Evolutionary conservation across 2,329 filamentous ascomycete species (phyloP).

Genomic region (Nemania sp.): DNA sequence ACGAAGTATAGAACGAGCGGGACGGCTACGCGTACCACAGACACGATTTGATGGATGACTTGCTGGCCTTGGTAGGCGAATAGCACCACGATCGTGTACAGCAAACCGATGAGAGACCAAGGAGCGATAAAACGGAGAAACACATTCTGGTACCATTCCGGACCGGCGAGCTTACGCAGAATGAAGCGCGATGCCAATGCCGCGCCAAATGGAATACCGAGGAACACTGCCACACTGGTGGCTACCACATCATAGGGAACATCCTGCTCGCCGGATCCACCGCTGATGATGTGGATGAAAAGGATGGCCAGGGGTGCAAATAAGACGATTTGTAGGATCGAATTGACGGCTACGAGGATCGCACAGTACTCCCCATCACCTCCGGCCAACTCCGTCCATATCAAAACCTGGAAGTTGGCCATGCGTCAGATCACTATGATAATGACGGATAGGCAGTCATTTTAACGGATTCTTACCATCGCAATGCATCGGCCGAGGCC

Average conservation of each 20-base stretch:
- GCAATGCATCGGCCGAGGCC: conserved; percentile 85
- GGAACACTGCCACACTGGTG: conserved; percentile 79
- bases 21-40: conserved; percentile 78
- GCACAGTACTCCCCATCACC: conserved; percentile 84
- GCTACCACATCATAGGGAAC: conserved; percentile 70
- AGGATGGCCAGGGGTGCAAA: conserved; percentile 71
- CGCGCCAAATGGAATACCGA: conserved; percentile 80
- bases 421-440: conserved; percentile 8
- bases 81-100: conserved; percentile 85
- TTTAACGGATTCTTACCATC: conserved; percentile 61
- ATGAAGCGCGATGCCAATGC: conserved; percentile 74
- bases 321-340: conserved; percentile 72
- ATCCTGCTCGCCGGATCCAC: conserved; percentile 39
- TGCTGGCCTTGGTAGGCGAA: conserved; percentile 80
- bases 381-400: conserved; percentile 78
- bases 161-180: conserved; percentile 58
- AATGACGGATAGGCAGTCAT: background rate
- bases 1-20: conserved; percentile 82
- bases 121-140: conserved; percentile 74
- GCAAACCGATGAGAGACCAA: conserved; percentile 76
- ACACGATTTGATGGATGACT: conserved; percentile 81
- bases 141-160: conserved; percentile 64
- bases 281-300: conserved; percentile 71
- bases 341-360: conserved; percentile 75
- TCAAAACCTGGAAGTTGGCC: conserved; percentile 47